Evolutionary conservation across 2,329 filamentous ascomycete genomes (phyloP).

Genomic region (Monosporascus sp.): DNA sequence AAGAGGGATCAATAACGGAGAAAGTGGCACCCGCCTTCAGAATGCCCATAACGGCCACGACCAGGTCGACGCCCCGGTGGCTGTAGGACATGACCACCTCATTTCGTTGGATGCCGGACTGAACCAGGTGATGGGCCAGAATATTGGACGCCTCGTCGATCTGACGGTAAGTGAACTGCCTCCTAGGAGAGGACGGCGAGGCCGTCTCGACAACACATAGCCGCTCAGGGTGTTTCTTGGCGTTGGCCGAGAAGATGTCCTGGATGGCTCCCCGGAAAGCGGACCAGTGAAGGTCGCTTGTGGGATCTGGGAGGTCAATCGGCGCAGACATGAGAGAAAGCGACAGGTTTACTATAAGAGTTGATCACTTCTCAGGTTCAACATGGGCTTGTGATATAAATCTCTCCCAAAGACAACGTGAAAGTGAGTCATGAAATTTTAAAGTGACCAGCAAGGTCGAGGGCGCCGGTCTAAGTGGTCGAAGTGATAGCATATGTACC

Average conservation of each 20-base stretch:
- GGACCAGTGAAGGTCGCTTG: neutral
- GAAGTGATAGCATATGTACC: no score
- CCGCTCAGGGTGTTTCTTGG: neutral
- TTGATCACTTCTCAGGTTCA: no score
- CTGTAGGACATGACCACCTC: slow-evolving; percentile 94
- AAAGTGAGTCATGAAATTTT: no score
- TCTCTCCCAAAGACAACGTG: no score
- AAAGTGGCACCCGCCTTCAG: slow-evolving; percentile 58
- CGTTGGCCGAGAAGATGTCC: neutral
- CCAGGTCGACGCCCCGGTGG: slow-evolving; percentile 66
- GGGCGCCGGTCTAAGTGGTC: no score
- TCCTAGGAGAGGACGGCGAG: neutral
- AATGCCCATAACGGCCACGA: slow-evolving; percentile 71
- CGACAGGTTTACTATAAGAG: neutral
- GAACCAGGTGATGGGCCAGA: slow-evolving; percentile 71
- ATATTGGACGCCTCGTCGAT: slow-evolving; percentile 81
- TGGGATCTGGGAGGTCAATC: neutral
- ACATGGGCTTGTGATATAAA: no score
- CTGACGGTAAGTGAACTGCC: slow-evolving; percentile 36
- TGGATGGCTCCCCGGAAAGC: neutral
- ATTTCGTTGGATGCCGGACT: slow-evolving; percentile 66
- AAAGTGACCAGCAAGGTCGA: no score
- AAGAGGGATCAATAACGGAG: slow-evolving; percentile 71
- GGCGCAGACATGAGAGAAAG: neutral
- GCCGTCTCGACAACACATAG: neutral